Conservation (phyloP, 257 asterid genomes). For the Misopates orontium region DNA sequence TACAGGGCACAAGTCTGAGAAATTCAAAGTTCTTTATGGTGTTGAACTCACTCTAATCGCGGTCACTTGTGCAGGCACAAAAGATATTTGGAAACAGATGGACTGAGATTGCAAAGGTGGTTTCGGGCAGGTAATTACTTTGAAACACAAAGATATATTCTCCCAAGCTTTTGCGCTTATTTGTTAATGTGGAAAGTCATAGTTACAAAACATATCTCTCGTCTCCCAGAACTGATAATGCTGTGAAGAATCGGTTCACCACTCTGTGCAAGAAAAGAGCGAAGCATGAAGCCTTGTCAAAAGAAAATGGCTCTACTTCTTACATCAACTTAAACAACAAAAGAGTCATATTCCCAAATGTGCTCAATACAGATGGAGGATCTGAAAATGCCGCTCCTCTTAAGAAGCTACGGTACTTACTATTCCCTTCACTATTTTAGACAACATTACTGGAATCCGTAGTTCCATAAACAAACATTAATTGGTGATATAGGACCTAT, state of each 20-base stretch:
- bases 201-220: slow-evolving; percentile 2
- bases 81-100: slow-evolving; percentile 93
- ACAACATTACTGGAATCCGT: slow-evolving; percentile 9
- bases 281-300: slow-evolving; percentile 79
- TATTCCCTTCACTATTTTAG: slow-evolving; percentile 14
- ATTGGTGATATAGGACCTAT: slow-evolving; percentile 45
- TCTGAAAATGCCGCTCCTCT: slow-evolving; percentile 53
- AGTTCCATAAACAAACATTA: slow-evolving; percentile 19
- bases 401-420: slow-evolving; percentile 71
- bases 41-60: slow-evolving; percentile 31
- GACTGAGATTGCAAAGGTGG: slow-evolving; percentile 99
- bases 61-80: slow-evolving; percentile 71
- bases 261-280: slow-evolving; percentile 97
- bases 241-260: slow-evolving; percentile 97
- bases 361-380: slow-evolving; percentile 41
- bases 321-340: slow-evolving; percentile 76
- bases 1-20: not conserved
- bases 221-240: slow-evolving; percentile 86
- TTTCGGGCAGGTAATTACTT: slow-evolving; percentile 90
- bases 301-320: slow-evolving; percentile 63
- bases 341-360: slow-evolving; percentile 70
- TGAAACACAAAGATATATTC: slow-evolving; percentile 17
- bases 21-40: not conserved
- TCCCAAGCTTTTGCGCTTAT: slow-evolving; percentile 7
- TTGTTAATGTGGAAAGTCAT: slow-evolving; percentile 8